A percentile compares a stretch with the other conserved stretches of the same genome.
phyloP scores from a whole-genome alignment of 352 stramenopile genomes.

The Aphanomyces astaci region DNA sequence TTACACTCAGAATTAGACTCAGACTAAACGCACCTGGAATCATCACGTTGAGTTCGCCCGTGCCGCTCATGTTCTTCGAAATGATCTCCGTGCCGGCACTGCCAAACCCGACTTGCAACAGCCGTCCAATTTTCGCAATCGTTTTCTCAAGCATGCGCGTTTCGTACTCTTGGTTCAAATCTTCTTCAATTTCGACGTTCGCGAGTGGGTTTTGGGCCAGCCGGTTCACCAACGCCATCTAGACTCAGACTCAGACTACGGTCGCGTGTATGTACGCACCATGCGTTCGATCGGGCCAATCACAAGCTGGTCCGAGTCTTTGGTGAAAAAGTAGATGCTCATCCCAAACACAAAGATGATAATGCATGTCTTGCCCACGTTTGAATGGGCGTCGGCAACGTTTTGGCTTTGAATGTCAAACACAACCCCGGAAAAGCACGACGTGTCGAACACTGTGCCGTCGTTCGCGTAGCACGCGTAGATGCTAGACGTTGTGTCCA shows the following conservation, averaged over 20 bases:
- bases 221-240: conserved; percentile 37
- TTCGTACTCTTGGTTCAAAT: conserved; percentile 82
- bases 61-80: conserved; percentile 93
- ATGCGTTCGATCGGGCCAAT: conserved; percentile 96
- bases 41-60: conserved; percentile 93
- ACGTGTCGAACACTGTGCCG: conserved; percentile 28
- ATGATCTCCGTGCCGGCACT: conserved; percentile 97
- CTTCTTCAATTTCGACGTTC: conserved; percentile 25
- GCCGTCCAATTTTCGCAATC: conserved; percentile 89
- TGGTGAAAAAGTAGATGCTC: conserved; percentile 88
- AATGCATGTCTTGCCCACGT: conserved; percentile 80
- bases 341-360: conserved; percentile 88
- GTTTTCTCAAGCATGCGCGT: conserved; percentile 95
- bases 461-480: conserved; percentile 52
- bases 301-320: conserved; percentile 91
- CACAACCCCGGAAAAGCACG: conserved; percentile 59
- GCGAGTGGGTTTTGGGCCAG: conserved; percentile 71
- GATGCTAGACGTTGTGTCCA: conserved; percentile 47
- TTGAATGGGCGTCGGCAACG: conserved; percentile 41
- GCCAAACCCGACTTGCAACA: conserved; percentile 96
- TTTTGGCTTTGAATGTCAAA: conserved; percentile 60
- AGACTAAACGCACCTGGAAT: conserved; percentile 78
- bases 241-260: conserved; percentile 44
- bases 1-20: no score
- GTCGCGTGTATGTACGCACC: conserved; percentile 78